phyloP scores from a whole-genome alignment of 495 filamentous ascomycete genomes.

The Tuber borchii region DNA sequence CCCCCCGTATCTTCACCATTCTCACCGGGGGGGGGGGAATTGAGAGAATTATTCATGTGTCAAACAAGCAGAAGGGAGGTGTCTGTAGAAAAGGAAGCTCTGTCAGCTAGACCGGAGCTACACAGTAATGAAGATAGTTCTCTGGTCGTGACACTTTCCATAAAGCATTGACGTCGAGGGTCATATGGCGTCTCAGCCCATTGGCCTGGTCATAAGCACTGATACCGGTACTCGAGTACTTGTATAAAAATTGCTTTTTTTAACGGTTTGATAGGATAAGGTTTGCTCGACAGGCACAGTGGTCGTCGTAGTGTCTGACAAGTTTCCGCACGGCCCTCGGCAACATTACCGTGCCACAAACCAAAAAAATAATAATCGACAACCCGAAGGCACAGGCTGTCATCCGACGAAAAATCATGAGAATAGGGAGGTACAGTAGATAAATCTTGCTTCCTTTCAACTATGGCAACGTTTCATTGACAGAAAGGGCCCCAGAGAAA shows the following conservation, averaged over 20 bases:
- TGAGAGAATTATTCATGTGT: neutral
- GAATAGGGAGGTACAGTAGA: too few relatives aligned
- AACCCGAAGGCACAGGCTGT: too few relatives aligned
- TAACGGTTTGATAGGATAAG: neutral
- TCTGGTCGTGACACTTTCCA: neutral
- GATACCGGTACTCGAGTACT: neutral
- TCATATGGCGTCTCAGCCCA: neutral
- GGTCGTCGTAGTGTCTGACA: too few relatives aligned
- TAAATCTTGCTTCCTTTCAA: too few relatives aligned
- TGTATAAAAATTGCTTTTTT: neutral
- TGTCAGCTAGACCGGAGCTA: neutral
- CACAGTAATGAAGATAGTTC: neutral
- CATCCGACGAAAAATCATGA: too few relatives aligned
- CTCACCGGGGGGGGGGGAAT: neutral
- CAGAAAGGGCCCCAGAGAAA: too few relatives aligned
- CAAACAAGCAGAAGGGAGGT: neutral
- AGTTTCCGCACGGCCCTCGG: too few relatives aligned
- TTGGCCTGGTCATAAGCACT: neutral
- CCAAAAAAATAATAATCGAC: too few relatives aligned
- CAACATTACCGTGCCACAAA: too few relatives aligned
- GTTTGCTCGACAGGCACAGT: neutral
- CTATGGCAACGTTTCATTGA: too few relatives aligned
- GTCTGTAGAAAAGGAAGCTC: neutral
- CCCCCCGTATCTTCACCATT: neutral
- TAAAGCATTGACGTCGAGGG: neutral